These are phyloP conservation scores for Deakozyma indianensis DNA, from an alignment of 805 yeast species.

Conservation along the genomic window DNA sequence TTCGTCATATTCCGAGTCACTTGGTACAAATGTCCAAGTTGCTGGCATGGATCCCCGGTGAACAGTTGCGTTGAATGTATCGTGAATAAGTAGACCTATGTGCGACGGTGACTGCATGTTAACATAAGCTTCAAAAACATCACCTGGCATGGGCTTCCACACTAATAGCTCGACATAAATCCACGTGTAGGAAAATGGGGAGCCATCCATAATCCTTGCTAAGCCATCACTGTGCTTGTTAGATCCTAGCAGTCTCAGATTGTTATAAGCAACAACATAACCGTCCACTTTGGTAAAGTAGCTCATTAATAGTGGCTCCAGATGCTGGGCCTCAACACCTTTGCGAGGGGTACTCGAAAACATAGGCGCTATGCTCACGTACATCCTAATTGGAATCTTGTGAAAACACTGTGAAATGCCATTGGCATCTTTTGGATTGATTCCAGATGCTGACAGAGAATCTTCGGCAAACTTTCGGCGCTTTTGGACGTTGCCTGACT, in stretches of 20 bases:
- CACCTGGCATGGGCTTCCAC: constrained; percentile 89
- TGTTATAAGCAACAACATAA: constrained; percentile 67
- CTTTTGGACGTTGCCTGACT: not conserved
- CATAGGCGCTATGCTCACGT: constrained; percentile 80
- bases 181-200: constrained; percentile 88
- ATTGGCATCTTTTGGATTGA: constrained; percentile 15
- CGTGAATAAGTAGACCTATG: constrained; percentile 79
- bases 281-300: constrained; percentile 63
- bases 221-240: constrained; percentile 30
- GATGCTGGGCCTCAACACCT: constrained; percentile 77
- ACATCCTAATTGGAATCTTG: constrained; percentile 42
- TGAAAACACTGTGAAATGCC: constrained; percentile 51
- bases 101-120: constrained; percentile 93
- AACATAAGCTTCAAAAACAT: constrained; percentile 69
- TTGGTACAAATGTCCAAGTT: constrained; percentile 73
- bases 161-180: constrained; percentile 63
- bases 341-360: constrained; percentile 52
- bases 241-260: constrained; percentile 39
- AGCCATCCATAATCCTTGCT: constrained; percentile 58
- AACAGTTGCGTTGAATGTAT: constrained; percentile 88
- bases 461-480: not conserved
- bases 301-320: constrained; percentile 81
- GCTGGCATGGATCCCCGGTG: constrained; percentile 75
- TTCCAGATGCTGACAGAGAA: not conserved
- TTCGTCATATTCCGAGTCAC: constrained; percentile 35